A percentile compares a stretch with the other conserved stretches of the same genome.
phyloP scores from a whole-genome alignment of 2,329 filamentous ascomycete species.

The Diplodia seriata region DNA sequence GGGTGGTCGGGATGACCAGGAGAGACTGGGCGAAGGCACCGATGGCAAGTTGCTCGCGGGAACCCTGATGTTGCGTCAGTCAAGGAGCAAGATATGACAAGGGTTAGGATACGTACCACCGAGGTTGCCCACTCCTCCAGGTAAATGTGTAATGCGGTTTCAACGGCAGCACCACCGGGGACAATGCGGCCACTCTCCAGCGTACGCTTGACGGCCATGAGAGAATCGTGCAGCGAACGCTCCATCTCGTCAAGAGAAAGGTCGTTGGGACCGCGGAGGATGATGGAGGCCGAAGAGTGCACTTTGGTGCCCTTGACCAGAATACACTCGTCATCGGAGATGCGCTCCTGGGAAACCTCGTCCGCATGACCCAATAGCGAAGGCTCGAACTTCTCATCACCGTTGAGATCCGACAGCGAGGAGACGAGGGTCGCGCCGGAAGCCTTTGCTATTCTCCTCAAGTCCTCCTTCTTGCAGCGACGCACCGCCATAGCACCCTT shows the following conservation, averaged over 20 bases:
- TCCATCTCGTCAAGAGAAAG: slow-evolving; percentile 99
- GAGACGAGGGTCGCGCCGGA: slow-evolving; percentile 92
- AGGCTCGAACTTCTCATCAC: slow-evolving; percentile 94
- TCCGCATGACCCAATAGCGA: slow-evolving; percentile 90
- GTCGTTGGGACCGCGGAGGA: slow-evolving; percentile 94
- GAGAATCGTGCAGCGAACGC: slow-evolving; percentile 93
- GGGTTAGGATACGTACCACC: slow-evolving; percentile 64
- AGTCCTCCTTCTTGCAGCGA: slow-evolving; percentile 97
- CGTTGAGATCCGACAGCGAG: slow-evolving; percentile 94
- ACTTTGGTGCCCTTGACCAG: slow-evolving; percentile 94
- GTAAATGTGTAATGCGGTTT: slow-evolving; percentile 99
- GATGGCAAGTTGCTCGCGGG: slow-evolving; percentile 95
- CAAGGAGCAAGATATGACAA: too few species aligned
- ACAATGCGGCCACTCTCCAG: slow-evolving; percentile 97
- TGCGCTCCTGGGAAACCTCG: slow-evolving; percentile 96
- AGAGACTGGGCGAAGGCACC: slow-evolving; percentile 96
- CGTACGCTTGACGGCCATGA: slow-evolving; percentile 96
- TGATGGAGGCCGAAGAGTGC: slow-evolving; percentile 92
- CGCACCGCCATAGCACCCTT: slow-evolving; percentile 94
- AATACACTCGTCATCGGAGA: slow-evolving; percentile 98
- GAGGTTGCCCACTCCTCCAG: slow-evolving; percentile 98
- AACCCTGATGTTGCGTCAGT: slow-evolving; percentile 61
- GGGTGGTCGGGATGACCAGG: slow-evolving; percentile 92
- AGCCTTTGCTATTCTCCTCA: slow-evolving; percentile 93
- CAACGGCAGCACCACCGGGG: slow-evolving; percentile 92